Percentiles rank a stretch among this genome's conserved stretches.
phyloP scores from a whole-genome alignment of 2,329 filamentous ascomycete species.

The Xylariomycetidae sp. region DNA sequence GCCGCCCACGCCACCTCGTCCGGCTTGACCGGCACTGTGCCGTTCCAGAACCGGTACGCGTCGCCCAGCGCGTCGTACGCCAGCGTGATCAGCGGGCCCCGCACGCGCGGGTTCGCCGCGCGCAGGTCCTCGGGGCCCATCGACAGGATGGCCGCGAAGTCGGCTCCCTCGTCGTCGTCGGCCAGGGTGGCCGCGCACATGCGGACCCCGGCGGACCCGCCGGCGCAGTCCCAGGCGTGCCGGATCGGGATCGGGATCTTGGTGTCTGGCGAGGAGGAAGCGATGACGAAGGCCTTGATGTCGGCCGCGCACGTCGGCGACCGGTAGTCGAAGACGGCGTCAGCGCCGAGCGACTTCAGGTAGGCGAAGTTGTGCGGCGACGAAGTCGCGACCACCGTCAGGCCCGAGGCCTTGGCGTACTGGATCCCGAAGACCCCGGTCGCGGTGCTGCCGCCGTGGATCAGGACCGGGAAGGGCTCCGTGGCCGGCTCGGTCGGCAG shows the following conservation, averaged over 20 bases:
- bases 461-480: slow-evolving; percentile 35
- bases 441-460: slow-evolving; percentile 48
- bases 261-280: slow-evolving; percentile 14
- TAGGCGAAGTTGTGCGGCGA: slow-evolving; percentile 34
- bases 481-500: slow-evolving; percentile 37
- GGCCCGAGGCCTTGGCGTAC: slow-evolving; percentile 36
- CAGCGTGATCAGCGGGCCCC: slow-evolving; percentile 24
- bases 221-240: slow-evolving; percentile 33
- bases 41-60: slow-evolving; percentile 17
- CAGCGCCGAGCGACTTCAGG: slow-evolving; percentile 26
- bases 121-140: slow-evolving; percentile 33
- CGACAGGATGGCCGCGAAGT: slow-evolving; percentile 36
- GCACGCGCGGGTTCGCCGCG: slow-evolving; percentile 25
- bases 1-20: slow-evolving; percentile 18
- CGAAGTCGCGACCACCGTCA: slow-evolving; percentile 33
- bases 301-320: slow-evolving; percentile 16
- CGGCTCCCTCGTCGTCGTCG: slow-evolving; percentile 22
- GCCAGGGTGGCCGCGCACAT: slow-evolving; percentile 28
- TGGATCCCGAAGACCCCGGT: slow-evolving; percentile 49
- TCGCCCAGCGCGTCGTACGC: slow-evolving; percentile 38
- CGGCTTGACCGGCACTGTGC: slow-evolving; percentile 1
- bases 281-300: slow-evolving; percentile 15
- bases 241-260: too few species aligned
- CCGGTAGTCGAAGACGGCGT: slow-evolving; percentile 29
- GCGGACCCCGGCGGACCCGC: slow-evolving; percentile 19